Evolutionary conservation across 208 protist species (phyloP).

Genomic region (Trypanosoma melophagium): DNA sequence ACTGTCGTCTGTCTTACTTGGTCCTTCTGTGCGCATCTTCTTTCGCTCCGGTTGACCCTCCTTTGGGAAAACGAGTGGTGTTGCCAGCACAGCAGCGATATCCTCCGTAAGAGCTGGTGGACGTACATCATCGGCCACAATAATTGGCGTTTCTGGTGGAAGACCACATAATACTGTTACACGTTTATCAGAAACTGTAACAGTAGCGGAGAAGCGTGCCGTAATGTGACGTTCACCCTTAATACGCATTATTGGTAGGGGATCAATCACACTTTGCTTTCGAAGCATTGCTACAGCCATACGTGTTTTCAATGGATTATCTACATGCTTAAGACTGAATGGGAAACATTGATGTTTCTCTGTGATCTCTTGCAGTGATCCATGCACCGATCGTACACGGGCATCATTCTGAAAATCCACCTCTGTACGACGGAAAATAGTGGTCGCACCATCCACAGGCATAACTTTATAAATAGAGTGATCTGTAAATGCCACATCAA

Average conservation of each 20-base stretch:
- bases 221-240: conserved; percentile 64
- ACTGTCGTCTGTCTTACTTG: conserved; percentile 11
- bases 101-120: conserved; percentile 33
- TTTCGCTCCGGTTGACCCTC: conserved; percentile 14
- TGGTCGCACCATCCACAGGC: conserved; percentile 42
- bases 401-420: conserved; percentile 58
- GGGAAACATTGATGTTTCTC: conserved; percentile 78
- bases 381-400: conserved; percentile 58
- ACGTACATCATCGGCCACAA: conserved; percentile 33
- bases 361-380: conserved; percentile 62
- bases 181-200: conserved; percentile 67
- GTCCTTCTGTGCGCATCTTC: conserved; percentile 35
- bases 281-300: conserved; percentile 69
- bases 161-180: conserved; percentile 78
- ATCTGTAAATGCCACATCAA: conserved; percentile 90
- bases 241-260: conserved; percentile 49
- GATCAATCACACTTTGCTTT: conserved; percentile 66
- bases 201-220: conserved; percentile 77
- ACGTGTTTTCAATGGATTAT: conserved; percentile 58
- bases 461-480: conserved; percentile 32
- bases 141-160: conserved; percentile 42
- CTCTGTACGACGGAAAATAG: conserved; percentile 69
- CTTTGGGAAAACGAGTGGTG: conserved; percentile 49
- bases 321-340: conserved; percentile 70
- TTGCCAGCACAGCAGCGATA: conserved; percentile 39